phyloP scores from a whole-genome alignment of 352 stramenopile genomes.

The Blastocystis sp. region DNA sequence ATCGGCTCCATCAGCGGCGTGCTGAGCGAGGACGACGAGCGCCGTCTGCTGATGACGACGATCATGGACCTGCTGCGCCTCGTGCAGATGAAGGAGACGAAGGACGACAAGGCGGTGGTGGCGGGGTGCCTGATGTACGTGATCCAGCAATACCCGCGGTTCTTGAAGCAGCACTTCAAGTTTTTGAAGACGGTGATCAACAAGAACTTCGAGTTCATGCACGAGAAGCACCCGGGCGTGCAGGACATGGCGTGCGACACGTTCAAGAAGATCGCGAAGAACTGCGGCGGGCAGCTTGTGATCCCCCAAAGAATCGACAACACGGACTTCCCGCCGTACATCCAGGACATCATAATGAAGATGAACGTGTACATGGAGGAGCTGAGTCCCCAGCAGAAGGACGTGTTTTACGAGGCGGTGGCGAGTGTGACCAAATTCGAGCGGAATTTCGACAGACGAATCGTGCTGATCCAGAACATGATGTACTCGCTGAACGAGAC shows the following conservation, averaged over 20 bases:
- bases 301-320: constrained; percentile 87
- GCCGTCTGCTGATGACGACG: constrained; percentile 98
- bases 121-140: constrained; percentile 99
- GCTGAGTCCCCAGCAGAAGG: constrained; percentile 96
- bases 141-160: constrained; percentile 98
- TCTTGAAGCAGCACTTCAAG: constrained; percentile 98
- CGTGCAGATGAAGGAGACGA: constrained; percentile 95
- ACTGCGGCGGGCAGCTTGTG: constrained; percentile 96
- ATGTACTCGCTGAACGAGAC: constrained; percentile 26
- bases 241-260: constrained; percentile 99
- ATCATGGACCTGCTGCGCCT: constrained; percentile 98
- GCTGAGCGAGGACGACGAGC: constrained; percentile 99
- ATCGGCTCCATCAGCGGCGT: constrained; percentile 97
- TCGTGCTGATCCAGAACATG: neutral
- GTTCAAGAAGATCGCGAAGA: constrained; percentile 98
- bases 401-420: constrained; percentile 98
- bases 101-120: constrained; percentile 99
- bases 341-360: constrained; percentile 92
- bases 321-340: constrained; percentile 84
- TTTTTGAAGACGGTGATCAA: constrained; percentile 99
- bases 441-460: constrained; percentile 11
- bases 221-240: constrained; percentile 97
- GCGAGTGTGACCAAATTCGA: constrained; percentile 84
- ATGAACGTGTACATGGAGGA: constrained; percentile 93
- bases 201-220: constrained; percentile 99